A percentile compares a stretch with the other conserved stretches of the same genome.
phyloP scores from a whole-genome alignment of 495 filamentous ascomycete genomes.

The Xylona heveae region DNA sequence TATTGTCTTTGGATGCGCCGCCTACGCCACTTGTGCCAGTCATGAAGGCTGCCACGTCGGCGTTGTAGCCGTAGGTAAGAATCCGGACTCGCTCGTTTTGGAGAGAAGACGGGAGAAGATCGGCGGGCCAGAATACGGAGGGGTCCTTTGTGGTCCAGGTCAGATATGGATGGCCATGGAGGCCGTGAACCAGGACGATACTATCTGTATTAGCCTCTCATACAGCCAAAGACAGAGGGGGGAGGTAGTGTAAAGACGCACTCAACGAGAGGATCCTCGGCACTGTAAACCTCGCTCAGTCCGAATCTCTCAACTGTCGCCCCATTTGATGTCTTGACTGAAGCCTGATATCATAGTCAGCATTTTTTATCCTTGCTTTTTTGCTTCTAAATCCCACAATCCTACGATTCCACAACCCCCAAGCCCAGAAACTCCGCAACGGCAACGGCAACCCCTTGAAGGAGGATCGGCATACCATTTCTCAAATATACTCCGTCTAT shows the following conservation, averaged over 20 bases:
- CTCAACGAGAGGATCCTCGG: constrained; percentile 19
- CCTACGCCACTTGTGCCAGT: constrained; percentile 22
- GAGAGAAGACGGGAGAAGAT: constrained; percentile 46
- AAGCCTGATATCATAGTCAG: too few species aligned
- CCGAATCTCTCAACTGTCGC: too few species aligned
- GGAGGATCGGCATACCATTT: too few species aligned
- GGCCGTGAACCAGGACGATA: constrained; percentile 41
- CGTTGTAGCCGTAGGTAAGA: constrained; percentile 71
- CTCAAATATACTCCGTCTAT: too few species aligned
- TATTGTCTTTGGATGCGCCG: constrained; percentile 42
- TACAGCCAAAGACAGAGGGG: background rate
- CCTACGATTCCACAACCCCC: too few species aligned
- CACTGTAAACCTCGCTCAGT: constrained; percentile 40
- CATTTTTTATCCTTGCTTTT: too few species aligned
- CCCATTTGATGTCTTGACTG: too few species aligned
- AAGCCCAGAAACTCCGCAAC: too few species aligned
- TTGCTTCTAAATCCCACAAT: too few species aligned
- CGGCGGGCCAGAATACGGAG: constrained; percentile 57
- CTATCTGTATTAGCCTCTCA: constrained; percentile 9
- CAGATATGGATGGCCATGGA: constrained; percentile 55
- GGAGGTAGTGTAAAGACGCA: constrained; percentile 6
- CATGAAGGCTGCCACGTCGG: constrained; percentile 47
- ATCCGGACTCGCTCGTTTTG: constrained; percentile 37
- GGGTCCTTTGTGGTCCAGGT: constrained; percentile 44
- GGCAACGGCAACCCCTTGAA: too few species aligned